Evolutionary conservation across 2,329 filamentous ascomycete species (phyloP).

Genomic region (Rhynchosporium secalis): DNA sequence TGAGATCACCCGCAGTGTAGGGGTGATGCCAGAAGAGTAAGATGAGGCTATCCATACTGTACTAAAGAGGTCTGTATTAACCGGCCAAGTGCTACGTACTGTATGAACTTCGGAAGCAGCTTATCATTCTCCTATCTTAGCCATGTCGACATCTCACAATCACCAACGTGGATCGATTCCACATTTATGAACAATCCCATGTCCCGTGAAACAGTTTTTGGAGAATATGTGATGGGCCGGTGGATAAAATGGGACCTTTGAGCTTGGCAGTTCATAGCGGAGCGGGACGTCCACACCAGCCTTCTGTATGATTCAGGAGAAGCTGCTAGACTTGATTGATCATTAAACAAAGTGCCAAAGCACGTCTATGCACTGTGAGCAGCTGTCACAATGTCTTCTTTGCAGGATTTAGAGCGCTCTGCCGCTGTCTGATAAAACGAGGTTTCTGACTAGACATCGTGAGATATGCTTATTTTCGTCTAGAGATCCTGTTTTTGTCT

Average conservation of each 20-base stretch:
- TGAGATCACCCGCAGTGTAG: constrained; percentile 5
- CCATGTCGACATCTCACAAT: not conserved
- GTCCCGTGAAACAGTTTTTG: constrained; percentile 13
- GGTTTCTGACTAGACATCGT: not conserved
- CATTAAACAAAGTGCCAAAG: constrained; percentile 2
- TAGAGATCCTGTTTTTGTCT: constrained; percentile 10
- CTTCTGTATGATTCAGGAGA: constrained; percentile 9
- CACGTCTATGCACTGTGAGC: not conserved
- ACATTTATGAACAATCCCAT: constrained; percentile 14
- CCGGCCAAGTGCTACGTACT: too few relatives aligned
- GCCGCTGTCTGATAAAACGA: constrained; percentile 13
- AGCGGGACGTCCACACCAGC: constrained; percentile 1
- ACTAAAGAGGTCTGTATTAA: not conserved
- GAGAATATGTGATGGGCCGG: not conserved
- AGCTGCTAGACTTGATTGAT: constrained; percentile 5
- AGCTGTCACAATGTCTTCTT: constrained; percentile 7
- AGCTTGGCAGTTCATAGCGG: constrained; percentile 13
- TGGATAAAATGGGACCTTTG: not conserved
- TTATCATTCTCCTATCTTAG: constrained; percentile 1
- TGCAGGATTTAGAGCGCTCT: constrained; percentile 11
- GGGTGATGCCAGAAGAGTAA: constrained; percentile 14
- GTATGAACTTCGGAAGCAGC: not conserved
- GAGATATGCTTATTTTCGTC: constrained; percentile 11
- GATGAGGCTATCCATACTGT: constrained; percentile 1
- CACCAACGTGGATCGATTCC: constrained; percentile 4